phyloP scores from a whole-genome alignment of 2,329 filamentous ascomycete genomes.

The Aspergillus versicolor region DNA sequence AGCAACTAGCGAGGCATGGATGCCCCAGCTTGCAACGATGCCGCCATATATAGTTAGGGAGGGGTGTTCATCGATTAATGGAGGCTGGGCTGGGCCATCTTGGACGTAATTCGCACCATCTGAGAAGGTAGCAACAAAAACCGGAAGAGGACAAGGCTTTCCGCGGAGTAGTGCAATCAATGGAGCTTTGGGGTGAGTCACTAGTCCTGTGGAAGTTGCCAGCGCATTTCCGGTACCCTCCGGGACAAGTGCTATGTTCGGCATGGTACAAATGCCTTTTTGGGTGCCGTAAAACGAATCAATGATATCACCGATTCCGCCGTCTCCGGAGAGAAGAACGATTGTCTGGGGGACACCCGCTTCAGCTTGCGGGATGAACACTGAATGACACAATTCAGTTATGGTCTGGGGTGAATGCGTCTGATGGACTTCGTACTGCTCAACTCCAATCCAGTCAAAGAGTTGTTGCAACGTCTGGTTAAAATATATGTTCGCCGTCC shows the following conservation, averaged over 20 bases:
- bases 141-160: constrained; percentile 54
- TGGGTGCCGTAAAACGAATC: constrained; percentile 57
- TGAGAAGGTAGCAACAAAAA: constrained; percentile 63
- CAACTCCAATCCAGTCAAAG: constrained; percentile 49
- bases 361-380: constrained; percentile 52
- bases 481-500: constrained; percentile 58
- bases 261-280: constrained; percentile 43
- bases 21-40: constrained; percentile 85
- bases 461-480: constrained; percentile 56
- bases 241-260: constrained; percentile 57
- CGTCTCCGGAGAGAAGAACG: constrained; percentile 82
- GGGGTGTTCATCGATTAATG: constrained; percentile 29
- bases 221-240: constrained; percentile 52
- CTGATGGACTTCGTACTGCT: constrained; percentile 54
- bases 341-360: constrained; percentile 57
- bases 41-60: constrained; percentile 59
- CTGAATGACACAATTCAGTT: constrained; percentile 56
- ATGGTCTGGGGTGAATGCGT: constrained; percentile 67
- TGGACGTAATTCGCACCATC: constrained; percentile 51
- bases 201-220: constrained; percentile 40
- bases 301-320: constrained; percentile 78
- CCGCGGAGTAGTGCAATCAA: constrained; percentile 63
- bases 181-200: constrained; percentile 36
- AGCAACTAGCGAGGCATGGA: constrained; percentile 84
- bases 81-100: constrained; percentile 45